phyloP scores from a whole-genome alignment of 164 flowering plant species.

The Berberis thunbergii region DNA sequence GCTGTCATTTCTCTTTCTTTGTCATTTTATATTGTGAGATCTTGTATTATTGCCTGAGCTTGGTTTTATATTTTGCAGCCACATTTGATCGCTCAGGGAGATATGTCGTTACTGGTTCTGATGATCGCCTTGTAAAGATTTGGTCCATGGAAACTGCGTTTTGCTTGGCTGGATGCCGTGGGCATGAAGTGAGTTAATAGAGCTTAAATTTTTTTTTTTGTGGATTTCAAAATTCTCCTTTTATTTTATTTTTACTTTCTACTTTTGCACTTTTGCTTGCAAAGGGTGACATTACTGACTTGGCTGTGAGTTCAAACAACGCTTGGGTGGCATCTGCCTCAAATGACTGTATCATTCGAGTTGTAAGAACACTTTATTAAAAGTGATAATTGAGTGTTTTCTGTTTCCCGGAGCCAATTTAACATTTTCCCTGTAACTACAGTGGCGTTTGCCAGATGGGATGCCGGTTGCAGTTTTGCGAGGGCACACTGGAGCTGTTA shows the following conservation, averaged over 20 bases:
- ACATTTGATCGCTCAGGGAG: too few relatives aligned
- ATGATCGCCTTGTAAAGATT: too few relatives aligned
- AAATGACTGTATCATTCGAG: constrained; percentile 85
- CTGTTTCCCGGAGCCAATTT: constrained; percentile 1
- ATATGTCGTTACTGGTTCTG: too few relatives aligned
- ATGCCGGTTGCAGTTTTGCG: constrained; percentile 80
- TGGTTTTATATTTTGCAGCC: too few relatives aligned
- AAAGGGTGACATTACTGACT: constrained; percentile 97
- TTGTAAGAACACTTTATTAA: constrained; percentile 47
- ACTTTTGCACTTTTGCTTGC: constrained; percentile 12
- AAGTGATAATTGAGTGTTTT: neutral
- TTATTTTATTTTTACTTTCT: neutral
- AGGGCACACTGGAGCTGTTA: constrained; percentile 92
- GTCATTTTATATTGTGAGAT: too few relatives aligned
- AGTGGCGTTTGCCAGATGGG: constrained; percentile 99
- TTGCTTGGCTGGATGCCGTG: constrained; percentile 38
- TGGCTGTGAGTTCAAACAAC: constrained; percentile 94
- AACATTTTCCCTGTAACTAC: constrained; percentile 6
- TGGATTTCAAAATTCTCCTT: neutral
- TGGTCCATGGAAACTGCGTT: too few relatives aligned
- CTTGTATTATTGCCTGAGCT: too few relatives aligned
- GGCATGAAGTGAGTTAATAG: constrained; percentile 67
- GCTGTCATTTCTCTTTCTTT: too few relatives aligned
- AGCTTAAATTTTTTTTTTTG: constrained; percentile 16
- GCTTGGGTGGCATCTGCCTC: constrained; percentile 92